Base-by-base conservation (phyloP, 2,329 filamentous ascomycete species). In the Penicillium sp. region DNA sequence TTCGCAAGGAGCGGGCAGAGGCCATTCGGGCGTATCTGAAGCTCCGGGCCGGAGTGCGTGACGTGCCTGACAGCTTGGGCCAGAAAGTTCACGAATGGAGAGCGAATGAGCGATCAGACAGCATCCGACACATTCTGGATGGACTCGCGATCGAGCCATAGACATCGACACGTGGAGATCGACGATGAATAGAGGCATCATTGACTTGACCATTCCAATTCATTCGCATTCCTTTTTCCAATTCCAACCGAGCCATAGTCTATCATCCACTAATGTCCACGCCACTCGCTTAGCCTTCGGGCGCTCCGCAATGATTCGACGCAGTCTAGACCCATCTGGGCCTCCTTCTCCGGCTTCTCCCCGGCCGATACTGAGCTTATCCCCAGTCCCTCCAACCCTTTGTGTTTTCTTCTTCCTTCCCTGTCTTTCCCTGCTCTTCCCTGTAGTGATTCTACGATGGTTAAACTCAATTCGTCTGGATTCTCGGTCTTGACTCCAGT, bases 1-100 rank as follows among this genome's bases (percentile, higher is more conserved):
- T 64, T 35, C 61, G 65, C 33, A 57, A 48, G 37, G 62, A 56
- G 44, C 63, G 64, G 37, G 65, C 65, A 30, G 55, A 63, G 32
- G 59, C 63, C 8, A 53, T 52, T 23, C 42, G 58, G 30, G 53
- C 54, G 31, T 67, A 61, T 43, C 48, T 61, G 36, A 48, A 47
- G 17, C 35, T 62, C 20, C 37, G 54, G 51, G 35, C 47, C 44
- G 34, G 35, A 48, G 47, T 44, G 30, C 27, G 52, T 18, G 43
- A 22, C 12, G 42, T 45, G 42, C 42, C 45, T 20, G 44, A 47
- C n/a, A 27, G 15, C 2, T 36, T 62, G 32, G 37, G 42, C 13
- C 45, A 51, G 13, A 43, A 37, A 16, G 37, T 64, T 10, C 49
- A 44, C 16, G 41, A 43, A 31, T 71, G 68, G 68, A 52, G 59